Percentiles rank a stretch among this genome's conserved stretches.
These are phyloP conservation scores for Leonotis leonurus DNA, from an alignment of 257 asterid genomes.

Conservation along the genomic window DNA sequence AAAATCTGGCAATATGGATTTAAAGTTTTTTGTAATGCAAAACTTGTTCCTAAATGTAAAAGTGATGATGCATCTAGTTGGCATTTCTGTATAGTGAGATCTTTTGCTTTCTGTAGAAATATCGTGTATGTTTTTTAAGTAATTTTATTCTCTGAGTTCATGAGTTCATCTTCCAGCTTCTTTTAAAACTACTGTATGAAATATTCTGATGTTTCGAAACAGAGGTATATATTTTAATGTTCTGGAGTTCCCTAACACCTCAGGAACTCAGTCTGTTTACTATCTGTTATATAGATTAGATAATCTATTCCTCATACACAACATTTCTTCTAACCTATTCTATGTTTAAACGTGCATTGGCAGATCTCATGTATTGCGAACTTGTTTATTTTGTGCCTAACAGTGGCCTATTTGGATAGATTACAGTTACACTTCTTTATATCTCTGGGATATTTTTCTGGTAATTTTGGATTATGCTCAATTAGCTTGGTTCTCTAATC, in stretches of 20 bases:
- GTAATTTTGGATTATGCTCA: conserved; percentile 5
- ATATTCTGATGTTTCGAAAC: neutral
- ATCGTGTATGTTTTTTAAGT: neutral
- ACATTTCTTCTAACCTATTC: no score
- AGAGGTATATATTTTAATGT: neutral
- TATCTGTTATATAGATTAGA: neutral
- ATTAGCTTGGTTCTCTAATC: conserved; percentile 14
- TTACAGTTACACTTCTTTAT: no score
- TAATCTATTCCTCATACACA: neutral
- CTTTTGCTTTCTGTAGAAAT: neutral
- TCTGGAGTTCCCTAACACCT: neutral
- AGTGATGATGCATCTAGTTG: neutral
- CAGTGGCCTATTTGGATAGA: neutral
- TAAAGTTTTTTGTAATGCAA: neutral
- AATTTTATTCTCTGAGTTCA: neutral
- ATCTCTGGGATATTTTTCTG: no score
- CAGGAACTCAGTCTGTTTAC: neutral
- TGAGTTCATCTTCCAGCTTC: neutral
- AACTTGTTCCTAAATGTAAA: neutral
- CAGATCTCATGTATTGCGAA: neutral
- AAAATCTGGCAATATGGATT: neutral
- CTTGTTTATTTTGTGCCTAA: neutral
- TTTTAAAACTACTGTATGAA: neutral
- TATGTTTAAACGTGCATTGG: neutral
- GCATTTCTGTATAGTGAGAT: neutral